These are phyloP conservation scores for Kingdonia uniflora DNA, from an alignment of 164 flowering plant genomes.

Conservation along the genomic window DNA sequence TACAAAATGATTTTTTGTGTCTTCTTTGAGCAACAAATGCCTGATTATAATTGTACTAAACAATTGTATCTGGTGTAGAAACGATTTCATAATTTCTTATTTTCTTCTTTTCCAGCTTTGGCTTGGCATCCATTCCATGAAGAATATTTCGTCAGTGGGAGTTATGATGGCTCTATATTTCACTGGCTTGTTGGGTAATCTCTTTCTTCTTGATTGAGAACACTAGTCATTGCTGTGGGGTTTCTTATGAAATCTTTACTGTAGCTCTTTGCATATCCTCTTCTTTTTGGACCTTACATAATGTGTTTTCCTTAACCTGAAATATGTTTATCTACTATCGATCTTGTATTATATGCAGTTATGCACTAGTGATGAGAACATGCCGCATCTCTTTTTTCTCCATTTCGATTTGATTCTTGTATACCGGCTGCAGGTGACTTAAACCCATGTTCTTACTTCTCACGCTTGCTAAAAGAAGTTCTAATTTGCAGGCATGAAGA, in stretches of 20 bases:
- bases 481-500: slow-evolving; percentile 71
- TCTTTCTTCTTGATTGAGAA: slow-evolving; percentile 4
- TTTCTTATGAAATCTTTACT: background rate
- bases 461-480: slow-evolving; percentile 3
- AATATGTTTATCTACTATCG: too few relatives aligned
- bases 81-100: background rate
- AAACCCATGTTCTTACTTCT: too few relatives aligned
- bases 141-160: slow-evolving; percentile 98
- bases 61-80: too few relatives aligned
- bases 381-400: background rate
- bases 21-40: too few relatives aligned
- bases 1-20: too few relatives aligned
- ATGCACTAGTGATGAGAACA: too few relatives aligned
- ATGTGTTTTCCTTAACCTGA: background rate
- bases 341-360: too few relatives aligned
- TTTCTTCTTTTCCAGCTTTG: slow-evolving; percentile 45
- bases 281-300: background rate
- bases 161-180: slow-evolving; percentile 92
- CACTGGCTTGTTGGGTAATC: slow-evolving; percentile 99
- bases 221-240: background rate
- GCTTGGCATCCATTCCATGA: slow-evolving; percentile 99
- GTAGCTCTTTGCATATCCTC: background rate
- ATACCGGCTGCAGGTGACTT: background rate
- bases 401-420: background rate
- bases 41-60: too few relatives aligned